These are phyloP conservation scores for Aspergillus sp. DNA, from an alignment of 2,329 filamentous ascomycete genomes.

Conservation along the genomic window DNA sequence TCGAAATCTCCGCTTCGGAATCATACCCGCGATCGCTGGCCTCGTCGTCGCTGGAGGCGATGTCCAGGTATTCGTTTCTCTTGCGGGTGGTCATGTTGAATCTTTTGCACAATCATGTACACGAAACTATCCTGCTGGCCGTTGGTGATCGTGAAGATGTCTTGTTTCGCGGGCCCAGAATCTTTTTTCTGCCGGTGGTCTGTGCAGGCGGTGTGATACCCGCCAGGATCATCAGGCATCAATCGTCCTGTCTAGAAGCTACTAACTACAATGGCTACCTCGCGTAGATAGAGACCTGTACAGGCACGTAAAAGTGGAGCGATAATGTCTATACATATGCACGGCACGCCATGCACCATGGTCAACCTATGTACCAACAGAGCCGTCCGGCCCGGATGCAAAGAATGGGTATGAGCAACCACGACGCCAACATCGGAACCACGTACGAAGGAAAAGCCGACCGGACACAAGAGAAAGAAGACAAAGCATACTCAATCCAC, in stretches of 20 bases:
- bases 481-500: not conserved
- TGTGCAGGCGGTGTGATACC: slow-evolving; percentile 5
- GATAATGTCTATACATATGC: slow-evolving; percentile 5
- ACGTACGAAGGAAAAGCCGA: slow-evolving; percentile 7
- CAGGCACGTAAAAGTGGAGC: not conserved
- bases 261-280: no score
- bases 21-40: slow-evolving; percentile 44
- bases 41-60: slow-evolving; percentile 38
- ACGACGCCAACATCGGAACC: slow-evolving; percentile 11
- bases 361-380: slow-evolving; percentile 14
- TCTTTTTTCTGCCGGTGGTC: slow-evolving; percentile 17
- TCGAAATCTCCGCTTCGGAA: slow-evolving; percentile 44
- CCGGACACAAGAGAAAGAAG: slow-evolving; percentile 3
- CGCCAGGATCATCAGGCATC: not conserved
- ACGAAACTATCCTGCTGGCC: not conserved
- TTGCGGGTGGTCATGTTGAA: slow-evolving; percentile 37
- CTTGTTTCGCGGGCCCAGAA: slow-evolving; percentile 4
- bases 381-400: slow-evolving; percentile 12
- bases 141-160: not conserved
- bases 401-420: slow-evolving; percentile 21
- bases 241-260: no score
- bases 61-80: slow-evolving; percentile 40
- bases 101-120: not conserved
- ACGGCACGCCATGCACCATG: slow-evolving; percentile 3
- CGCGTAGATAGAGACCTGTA: not conserved